Evolutionary conservation across 2,329 filamentous ascomycete genomes (phyloP), one percentile per base, ranked within the genome.

Genomic region (Setomelanomma holmii): DNA sequence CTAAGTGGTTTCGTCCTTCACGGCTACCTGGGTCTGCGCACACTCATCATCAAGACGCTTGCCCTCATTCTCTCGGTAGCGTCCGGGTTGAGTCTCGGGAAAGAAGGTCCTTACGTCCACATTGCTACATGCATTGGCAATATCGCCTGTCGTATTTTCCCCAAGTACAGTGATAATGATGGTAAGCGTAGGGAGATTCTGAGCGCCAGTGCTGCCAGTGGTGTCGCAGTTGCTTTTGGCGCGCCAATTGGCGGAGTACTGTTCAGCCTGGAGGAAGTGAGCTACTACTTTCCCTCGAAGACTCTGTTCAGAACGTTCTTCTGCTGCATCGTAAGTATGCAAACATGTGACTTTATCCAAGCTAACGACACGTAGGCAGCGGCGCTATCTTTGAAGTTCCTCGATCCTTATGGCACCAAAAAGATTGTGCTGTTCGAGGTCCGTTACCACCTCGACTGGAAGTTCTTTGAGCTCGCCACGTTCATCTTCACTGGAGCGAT

Each of bases 351-450:
- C 22, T 41, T 40, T 36, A 21, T 7, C 24, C 16, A 36, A 7
- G 33, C 61, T 70, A 49, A 69, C 0, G 3, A 21, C 7, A 2
- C 1, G 4, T 40, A 78, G 74, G 82, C 80, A 24, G 93, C 95
- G 1, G 92, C 95, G 0, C 77, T 99, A 27, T 93, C 93, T 1
- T 80, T 99, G 63, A 97, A 97, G 68, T 97, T 97, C 61, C 80
- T 98, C 33, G 96, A 99, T 65, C 95, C 95, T 0, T 99, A 98
- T 66, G 93, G 93, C 23, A 98, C 93, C 0, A 87, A 90, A 71
- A 98, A 99, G 77, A 96, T 99, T 58, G 95, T 99, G 63, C 84
- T 98, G 68, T 99, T 99, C 72, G 87, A 98, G 73, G 92, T 99
- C 44, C 87, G 93, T 10, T 99, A 98, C 70, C 74, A 90, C 10